Conservation (phyloP, 805 yeast genomes). For the Teunomyces aglyptinius region DNA sequence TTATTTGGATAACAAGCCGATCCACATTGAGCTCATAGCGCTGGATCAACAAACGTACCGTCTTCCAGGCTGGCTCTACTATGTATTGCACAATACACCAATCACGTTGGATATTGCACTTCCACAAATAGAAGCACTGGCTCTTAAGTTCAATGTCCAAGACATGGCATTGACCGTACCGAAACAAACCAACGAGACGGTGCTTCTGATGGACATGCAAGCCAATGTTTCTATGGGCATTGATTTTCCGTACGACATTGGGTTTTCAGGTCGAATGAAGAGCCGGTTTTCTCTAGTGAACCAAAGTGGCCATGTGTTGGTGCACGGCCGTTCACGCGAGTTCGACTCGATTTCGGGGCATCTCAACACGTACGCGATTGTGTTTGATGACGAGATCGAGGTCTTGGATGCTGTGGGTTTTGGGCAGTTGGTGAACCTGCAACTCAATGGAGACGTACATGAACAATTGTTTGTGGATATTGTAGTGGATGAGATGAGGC, state of each 20-base stretch:
- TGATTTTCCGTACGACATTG: background rate
- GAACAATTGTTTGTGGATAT: conserved; percentile 9
- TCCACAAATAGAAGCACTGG: background rate
- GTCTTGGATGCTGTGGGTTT: conserved; percentile 10
- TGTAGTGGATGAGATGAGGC: conserved; percentile 12
- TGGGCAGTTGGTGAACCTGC: conserved; percentile 15
- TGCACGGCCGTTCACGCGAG: conserved; percentile 11
- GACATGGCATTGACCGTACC: background rate
- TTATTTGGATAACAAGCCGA: conserved; percentile 15
- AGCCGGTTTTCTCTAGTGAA: conserved; percentile 8
- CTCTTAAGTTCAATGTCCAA: background rate
- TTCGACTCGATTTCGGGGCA: conserved; percentile 5
- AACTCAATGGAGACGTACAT: background rate
- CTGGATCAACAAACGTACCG: conserved; percentile 9
- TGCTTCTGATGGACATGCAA: background rate
- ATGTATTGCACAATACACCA: conserved; percentile 13
- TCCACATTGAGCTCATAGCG: conserved; percentile 18
- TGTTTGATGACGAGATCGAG: conserved; percentile 11
- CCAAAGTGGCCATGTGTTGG: conserved; percentile 1
- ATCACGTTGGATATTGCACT: conserved; percentile 13
- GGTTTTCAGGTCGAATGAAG: conserved; percentile 4
- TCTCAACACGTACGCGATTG: conserved; percentile 4
- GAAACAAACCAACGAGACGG: background rate
- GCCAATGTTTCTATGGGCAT: conserved; percentile 6
- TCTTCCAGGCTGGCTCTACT: conserved; percentile 27